These are phyloP conservation scores for Pythium coloratum DNA, from an alignment of 352 stramenopile species.

Conservation along the genomic window DNA sequence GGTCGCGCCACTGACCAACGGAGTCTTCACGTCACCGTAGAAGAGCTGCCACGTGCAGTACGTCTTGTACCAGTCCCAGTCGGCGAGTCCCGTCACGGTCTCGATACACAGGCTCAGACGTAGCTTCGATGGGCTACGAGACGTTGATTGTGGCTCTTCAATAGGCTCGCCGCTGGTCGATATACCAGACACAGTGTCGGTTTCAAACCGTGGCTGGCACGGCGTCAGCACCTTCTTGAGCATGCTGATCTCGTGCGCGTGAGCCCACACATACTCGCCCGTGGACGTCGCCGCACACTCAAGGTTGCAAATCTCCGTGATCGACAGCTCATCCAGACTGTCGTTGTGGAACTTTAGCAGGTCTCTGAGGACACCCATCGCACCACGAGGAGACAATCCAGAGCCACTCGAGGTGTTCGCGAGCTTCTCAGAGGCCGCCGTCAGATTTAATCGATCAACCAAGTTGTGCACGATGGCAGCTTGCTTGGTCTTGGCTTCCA, in stretches of 20 bases:
- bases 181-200: no score
- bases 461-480: not conserved
- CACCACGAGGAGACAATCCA: not conserved
- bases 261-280: not conserved
- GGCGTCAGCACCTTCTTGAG: not conserved
- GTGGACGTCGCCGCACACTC: not conserved
- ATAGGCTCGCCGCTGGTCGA: not conserved
- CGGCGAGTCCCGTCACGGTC: not conserved
- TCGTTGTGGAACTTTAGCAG: not conserved
- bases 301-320: not conserved
- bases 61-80: not conserved
- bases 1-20: no score
- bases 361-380: not conserved
- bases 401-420: not conserved
- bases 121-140: no score
- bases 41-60: not conserved
- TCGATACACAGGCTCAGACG: not conserved
- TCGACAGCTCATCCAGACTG: not conserved
- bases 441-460: not conserved
- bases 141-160: not conserved
- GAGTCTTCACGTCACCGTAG: no score
- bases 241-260: not conserved
- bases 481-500: not conserved
- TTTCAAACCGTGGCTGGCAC: not conserved
- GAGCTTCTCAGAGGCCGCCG: not conserved